These are phyloP conservation scores for Fusarium sp. DNA, from an alignment of 2,329 filamentous ascomycete species.

Conservation along the genomic window DNA sequence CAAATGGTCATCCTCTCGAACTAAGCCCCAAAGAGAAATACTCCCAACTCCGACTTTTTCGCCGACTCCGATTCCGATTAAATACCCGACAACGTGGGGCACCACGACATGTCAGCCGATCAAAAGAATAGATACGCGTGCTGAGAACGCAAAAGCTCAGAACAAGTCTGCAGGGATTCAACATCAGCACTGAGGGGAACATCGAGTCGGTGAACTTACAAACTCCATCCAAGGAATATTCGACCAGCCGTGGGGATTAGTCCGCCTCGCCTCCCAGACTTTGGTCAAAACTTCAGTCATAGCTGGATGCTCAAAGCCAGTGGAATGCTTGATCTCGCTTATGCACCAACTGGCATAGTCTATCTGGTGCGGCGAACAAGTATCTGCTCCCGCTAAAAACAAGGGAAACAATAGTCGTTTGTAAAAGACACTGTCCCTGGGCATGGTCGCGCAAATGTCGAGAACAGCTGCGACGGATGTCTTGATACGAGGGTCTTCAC, in stretches of 20 bases:
- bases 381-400: conserved; percentile 48
- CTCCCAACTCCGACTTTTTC: conserved; percentile 14
- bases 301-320: conserved; percentile 45
- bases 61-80: conserved; percentile 19
- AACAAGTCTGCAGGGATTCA: conserved; percentile 33
- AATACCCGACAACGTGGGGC: neutral
- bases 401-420: conserved; percentile 50
- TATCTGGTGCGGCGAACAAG: conserved; percentile 42
- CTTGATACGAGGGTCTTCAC: conserved; percentile 41
- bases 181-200: no score
- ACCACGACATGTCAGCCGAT: neutral
- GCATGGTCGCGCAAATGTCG: conserved; percentile 43
- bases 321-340: conserved; percentile 43
- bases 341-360: conserved; percentile 48
- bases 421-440: conserved; percentile 44
- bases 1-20: neutral
- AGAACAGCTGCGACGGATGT: conserved; percentile 45
- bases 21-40: conserved; percentile 15
- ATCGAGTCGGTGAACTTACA: conserved; percentile 25
- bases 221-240: conserved; percentile 51
- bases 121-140: conserved; percentile 44
- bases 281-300: conserved; percentile 47
- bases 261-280: conserved; percentile 45
- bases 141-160: conserved; percentile 26
- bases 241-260: conserved; percentile 27